Evolutionary conservation across 768 basidiomycete species (phyloP), one percentile per base, ranked within the genome.

Genomic region (Arthromyces matolae): DNA sequence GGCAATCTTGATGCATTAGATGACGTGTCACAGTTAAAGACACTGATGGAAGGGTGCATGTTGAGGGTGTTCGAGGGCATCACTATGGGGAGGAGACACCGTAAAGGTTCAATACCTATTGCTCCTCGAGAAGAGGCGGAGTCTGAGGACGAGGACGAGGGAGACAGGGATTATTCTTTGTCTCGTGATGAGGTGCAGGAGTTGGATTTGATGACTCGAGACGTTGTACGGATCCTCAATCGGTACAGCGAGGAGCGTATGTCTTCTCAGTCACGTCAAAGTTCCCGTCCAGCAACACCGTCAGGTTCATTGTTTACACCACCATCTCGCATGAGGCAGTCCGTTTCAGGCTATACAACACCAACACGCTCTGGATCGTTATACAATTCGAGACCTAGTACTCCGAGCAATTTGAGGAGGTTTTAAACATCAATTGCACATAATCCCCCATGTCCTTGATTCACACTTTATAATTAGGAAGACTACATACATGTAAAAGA

Each of bases 11-110:
- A 85, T 57, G 79, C 81, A 1, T 66, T 96, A 57, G 90, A 94
- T 60, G 84, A 92, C 53, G 70, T 95, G n/a, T 84, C 86, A 62
- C 76, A 80, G 10, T 69, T 97, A 59, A 93, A 93, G 67, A 72
- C 68, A 16, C 69, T 86, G 56, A 80, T 94, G 74, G 91, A 95
- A 56, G 71, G 72, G 2, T 91, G 86, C 58, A 84, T 96, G 82
- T 70, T 93, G 39, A 82, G 94, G 33, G 89, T 96, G 5, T 97
- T 90, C 56, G 88, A 95, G 57, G 92, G 93, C 18, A 84, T 95
- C 45, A 73, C 71, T 43, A 73, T 74, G 65, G 67, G 68, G 33
- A 66, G 68, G 39, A 67, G 66, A 43, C 65, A 66, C 33, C 63
- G 60, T 40, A 53, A 63, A 47, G 62, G 60, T n/a, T 55, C 52